A percentile compares a stretch with the other conserved stretches of the same genome.
Conservation (phyloP, 139 green algal genomes). For the Chlamydomonas incerta region DNA sequence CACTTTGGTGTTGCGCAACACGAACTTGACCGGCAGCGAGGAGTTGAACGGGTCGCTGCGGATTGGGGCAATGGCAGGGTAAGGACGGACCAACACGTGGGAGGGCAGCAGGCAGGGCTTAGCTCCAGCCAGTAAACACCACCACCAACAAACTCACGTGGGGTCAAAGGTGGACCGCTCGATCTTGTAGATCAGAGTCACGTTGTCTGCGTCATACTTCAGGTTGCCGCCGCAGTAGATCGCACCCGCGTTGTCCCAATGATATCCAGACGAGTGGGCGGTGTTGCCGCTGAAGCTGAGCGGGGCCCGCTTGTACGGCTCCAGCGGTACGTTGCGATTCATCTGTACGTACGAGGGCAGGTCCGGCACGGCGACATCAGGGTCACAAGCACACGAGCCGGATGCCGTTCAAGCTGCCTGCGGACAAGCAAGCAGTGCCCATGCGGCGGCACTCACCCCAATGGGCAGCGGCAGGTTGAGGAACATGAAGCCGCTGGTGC, state of each 20-base stretch:
- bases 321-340: neutral
- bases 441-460: neutral
- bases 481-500: neutral
- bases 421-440: neutral
- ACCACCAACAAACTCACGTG: too few relatives aligned
- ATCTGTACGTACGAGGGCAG: neutral
- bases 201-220: too few relatives aligned
- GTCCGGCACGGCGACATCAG: too few relatives aligned
- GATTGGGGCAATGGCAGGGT: too few relatives aligned
- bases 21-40: neutral
- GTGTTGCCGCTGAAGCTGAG: neutral
- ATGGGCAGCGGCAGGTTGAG: neutral
- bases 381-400: too few relatives aligned
- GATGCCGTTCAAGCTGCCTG: too few relatives aligned
- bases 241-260: neutral
- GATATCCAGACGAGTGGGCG: neutral
- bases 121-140: too few relatives aligned
- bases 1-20: neutral
- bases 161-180: too few relatives aligned
- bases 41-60: neutral
- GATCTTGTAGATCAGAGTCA: too few relatives aligned
- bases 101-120: too few relatives aligned
- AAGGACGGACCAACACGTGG: too few relatives aligned
- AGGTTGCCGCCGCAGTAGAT: neutral
- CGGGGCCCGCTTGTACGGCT: neutral